Evolutionary conservation across 2,329 filamentous ascomycete genomes (phyloP).

Genomic region (Aspergillus latus): DNA sequence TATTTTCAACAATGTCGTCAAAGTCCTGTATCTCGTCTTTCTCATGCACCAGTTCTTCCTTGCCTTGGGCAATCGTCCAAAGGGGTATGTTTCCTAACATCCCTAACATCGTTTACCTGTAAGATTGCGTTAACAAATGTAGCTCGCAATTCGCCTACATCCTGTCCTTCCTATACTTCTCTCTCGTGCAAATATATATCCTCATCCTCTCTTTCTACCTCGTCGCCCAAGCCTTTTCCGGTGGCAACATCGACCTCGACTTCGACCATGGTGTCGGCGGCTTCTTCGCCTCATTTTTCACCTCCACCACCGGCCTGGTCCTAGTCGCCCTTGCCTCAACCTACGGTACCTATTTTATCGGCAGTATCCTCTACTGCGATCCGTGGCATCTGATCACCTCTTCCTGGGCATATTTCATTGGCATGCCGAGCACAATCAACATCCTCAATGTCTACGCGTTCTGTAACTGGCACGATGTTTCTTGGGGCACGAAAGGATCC

Average conservation of each 20-base stretch:
- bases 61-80: conserved; percentile 92
- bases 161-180: conserved; percentile 82
- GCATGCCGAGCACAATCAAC: conserved; percentile 98
- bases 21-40: conserved; percentile 89
- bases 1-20: conserved; percentile 84
- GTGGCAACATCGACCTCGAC: conserved; percentile 59
- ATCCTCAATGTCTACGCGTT: conserved; percentile 99
- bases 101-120: too few relatives aligned
- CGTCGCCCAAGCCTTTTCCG: conserved; percentile 76
- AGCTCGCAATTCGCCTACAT: conserved; percentile 84
- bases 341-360: conserved; percentile 94
- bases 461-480: conserved; percentile 99
- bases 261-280: conserved; percentile 60
- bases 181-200: conserved; percentile 84
- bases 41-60: conserved; percentile 93
- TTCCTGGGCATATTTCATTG: conserved; percentile 85
- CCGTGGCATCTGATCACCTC: conserved; percentile 99
- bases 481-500: conserved; percentile 96
- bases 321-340: conserved; percentile 89
- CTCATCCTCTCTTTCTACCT: conserved; percentile 85
- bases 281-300: conserved; percentile 81
- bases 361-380: conserved; percentile 95
- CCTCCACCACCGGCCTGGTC: conserved; percentile 75
- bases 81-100: conserved; percentile 53
- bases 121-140: too few relatives aligned